A percentile compares a stretch with the other conserved stretches of the same genome.
These are phyloP conservation scores for Pistacia vera DNA, from an alignment of 345 rosid species.

Conservation along the genomic window DNA sequence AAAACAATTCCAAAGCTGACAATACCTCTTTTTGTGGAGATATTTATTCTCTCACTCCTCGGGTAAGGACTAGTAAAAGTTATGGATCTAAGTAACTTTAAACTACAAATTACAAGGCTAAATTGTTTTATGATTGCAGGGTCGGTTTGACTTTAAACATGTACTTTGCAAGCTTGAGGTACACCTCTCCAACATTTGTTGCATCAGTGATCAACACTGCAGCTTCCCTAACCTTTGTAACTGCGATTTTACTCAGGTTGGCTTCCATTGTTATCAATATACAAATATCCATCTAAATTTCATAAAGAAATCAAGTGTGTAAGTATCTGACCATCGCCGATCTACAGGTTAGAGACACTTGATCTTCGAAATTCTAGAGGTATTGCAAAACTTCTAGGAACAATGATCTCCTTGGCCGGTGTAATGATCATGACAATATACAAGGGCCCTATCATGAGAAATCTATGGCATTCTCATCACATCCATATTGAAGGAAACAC, in stretches of 20 bases:
- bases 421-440: constrained; percentile 59
- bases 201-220: constrained; percentile 50
- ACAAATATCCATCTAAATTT: background rate
- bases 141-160: constrained; percentile 60
- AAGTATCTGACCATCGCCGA: background rate
- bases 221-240: constrained; percentile 52
- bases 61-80: constrained; percentile 40
- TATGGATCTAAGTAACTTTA: background rate
- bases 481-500: constrained; percentile 37
- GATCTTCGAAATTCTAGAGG: constrained; percentile 55
- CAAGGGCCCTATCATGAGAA: constrained; percentile 51
- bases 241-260: constrained; percentile 49
- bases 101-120: background rate
- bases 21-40: constrained; percentile 53
- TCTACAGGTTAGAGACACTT: constrained; percentile 52
- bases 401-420: constrained; percentile 51
- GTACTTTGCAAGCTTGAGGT: constrained; percentile 56
- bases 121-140: constrained; percentile 34
- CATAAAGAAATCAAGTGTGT: background rate
- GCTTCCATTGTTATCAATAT: background rate
- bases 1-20: constrained; percentile 65
- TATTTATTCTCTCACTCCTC: constrained; percentile 61
- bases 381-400: constrained; percentile 57
- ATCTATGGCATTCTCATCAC: constrained; percentile 38
- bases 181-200: constrained; percentile 56